These are phyloP conservation scores for Gaultheria prostrata DNA, from an alignment of 148 eudicot species.

Conservation along the genomic window DNA sequence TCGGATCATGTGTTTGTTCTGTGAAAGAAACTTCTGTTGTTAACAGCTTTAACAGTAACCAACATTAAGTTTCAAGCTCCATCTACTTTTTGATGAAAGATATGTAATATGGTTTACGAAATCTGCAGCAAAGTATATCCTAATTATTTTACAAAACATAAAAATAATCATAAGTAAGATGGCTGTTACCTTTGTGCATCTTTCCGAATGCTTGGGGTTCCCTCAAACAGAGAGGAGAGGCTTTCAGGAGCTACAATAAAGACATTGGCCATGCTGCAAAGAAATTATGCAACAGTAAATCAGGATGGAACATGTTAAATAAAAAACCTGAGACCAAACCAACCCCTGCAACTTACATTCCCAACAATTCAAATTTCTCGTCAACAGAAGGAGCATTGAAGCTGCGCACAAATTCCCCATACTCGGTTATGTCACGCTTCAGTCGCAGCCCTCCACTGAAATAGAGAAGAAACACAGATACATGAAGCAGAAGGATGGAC, in stretches of 20 bases:
- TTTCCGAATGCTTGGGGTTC: slow-evolving; percentile 90
- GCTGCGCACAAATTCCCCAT: slow-evolving; percentile 90
- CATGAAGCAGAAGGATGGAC: neutral
- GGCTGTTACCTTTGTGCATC: slow-evolving; percentile 86
- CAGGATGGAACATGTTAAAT: slow-evolving; percentile 3
- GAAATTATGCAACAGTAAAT: slow-evolving; percentile 12
- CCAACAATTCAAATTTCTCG: slow-evolving; percentile 90
- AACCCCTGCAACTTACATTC: slow-evolving; percentile 67
- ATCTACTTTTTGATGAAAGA: neutral
- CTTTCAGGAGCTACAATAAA: slow-evolving; percentile 99
- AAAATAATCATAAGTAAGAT: neutral
- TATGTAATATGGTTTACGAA: neutral
- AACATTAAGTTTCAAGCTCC: neutral
- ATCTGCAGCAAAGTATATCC: neutral
- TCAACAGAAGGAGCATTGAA: slow-evolving; percentile 94
- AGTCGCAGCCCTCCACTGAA: slow-evolving; percentile 87
- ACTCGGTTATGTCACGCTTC: slow-evolving; percentile 98
- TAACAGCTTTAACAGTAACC: neutral
- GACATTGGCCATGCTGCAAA: slow-evolving; percentile 90
- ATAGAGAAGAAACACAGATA: slow-evolving; percentile 17
- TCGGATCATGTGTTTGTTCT: neutral
- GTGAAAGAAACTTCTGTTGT: neutral
- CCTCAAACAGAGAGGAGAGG: slow-evolving; percentile 83
- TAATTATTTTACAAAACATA: neutral
- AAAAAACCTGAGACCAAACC: neutral